Evolutionary conservation across 257 asterid genomes (phyloP).

Genomic region (Capsicum pubescens): DNA sequence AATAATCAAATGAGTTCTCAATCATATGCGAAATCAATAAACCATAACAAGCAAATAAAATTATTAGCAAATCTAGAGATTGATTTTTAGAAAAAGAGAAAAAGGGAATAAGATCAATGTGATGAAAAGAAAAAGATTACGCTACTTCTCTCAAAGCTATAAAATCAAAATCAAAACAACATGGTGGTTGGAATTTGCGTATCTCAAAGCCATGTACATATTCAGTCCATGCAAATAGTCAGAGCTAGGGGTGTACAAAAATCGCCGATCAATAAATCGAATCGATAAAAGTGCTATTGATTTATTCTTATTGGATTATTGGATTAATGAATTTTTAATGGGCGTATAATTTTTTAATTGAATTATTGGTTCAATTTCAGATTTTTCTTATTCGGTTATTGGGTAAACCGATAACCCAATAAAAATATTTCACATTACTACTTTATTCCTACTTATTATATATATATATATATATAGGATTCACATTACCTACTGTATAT

Average conservation of each 20-base stretch:
- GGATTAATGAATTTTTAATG: too few species aligned
- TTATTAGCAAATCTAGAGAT: not conserved
- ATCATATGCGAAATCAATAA: not conserved
- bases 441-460: too few species aligned
- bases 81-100: not conserved
- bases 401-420: too few species aligned
- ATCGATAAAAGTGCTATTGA: too few species aligned
- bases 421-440: too few species aligned
- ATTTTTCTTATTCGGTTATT: too few species aligned
- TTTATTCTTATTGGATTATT: too few species aligned
- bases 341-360: too few species aligned
- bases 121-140: not conserved
- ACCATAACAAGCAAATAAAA: not conserved
- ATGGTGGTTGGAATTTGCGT: conserved; percentile 23
- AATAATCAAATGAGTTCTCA: not conserved
- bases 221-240: not conserved
- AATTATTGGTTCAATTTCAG: too few species aligned
- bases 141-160: not conserved
- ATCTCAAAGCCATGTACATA: conserved; percentile 8
- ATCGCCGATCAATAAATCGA: too few species aligned
- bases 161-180: not conserved
- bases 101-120: not conserved
- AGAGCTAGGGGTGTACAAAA: not conserved
- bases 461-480: too few species aligned
- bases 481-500: too few species aligned